Evolutionary conservation across 1,284 basidiomycete genomes (phyloP).

Genomic region (Ceratobasidium sp.): DNA sequence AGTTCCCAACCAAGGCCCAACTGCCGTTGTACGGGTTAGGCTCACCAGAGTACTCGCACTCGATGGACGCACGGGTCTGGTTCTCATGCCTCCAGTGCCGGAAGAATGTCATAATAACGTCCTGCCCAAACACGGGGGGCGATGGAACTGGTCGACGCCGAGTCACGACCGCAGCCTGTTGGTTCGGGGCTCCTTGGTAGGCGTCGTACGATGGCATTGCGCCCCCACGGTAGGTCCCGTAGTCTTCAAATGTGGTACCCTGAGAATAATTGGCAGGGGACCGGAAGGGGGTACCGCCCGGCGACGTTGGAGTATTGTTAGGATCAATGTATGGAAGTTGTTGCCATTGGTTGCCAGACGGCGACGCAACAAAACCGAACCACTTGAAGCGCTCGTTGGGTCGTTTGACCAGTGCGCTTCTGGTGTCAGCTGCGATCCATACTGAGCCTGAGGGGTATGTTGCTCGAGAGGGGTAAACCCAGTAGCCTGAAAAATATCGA

Average conservation of each 20-base stretch:
- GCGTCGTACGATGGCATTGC: slow-evolving; percentile 7
- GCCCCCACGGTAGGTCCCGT: slow-evolving; percentile 15
- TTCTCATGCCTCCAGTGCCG: slow-evolving; percentile 6
- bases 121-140: slow-evolving; percentile 24
- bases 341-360: neutral
- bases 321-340: slow-evolving; percentile 12
- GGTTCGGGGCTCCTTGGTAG: slow-evolving; percentile 7
- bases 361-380: neutral
- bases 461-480: neutral
- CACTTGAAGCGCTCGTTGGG: neutral
- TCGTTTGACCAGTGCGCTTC: too few relatives aligned
- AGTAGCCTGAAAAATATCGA: neutral
- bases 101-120: slow-evolving; percentile 20
- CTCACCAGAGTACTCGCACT: neutral
- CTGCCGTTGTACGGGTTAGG: neutral
- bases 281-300: neutral
- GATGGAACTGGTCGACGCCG: slow-evolving; percentile 20
- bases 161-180: neutral
- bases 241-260: neutral
- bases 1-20: slow-evolving; percentile 27
- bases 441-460: neutral
- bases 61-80: neutral
- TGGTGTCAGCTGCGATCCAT: neutral
- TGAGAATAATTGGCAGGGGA: neutral
- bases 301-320: slow-evolving; percentile 6